Base-by-base conservation (phyloP, 345 rosid genomes). In the Chamaenerion angustifolium region DNA sequence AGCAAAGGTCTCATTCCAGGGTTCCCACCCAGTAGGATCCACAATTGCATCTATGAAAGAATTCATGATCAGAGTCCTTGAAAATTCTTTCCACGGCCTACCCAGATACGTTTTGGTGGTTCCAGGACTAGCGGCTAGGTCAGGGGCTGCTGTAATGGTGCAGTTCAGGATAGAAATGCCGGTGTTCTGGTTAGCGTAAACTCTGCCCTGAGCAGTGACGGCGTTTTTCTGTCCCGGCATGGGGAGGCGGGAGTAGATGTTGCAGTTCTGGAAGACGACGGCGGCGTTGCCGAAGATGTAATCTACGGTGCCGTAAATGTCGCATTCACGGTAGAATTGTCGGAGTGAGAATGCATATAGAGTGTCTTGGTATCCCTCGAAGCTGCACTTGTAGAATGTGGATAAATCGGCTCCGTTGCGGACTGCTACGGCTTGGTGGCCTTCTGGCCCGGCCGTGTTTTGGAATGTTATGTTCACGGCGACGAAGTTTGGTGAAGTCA, bases 281-380 rank as follows among this genome's bases (percentile, higher is more conserved):
- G 94, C 96, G 0, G 94, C 98, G 43, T 90, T 90, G 9, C 98
- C 98, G 16, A 90, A 90, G 41, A 90, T 86, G 63, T 81, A 90
- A 42, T 90, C 98, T 3, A 86, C 92, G 0, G 98, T 90, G 0
- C 98, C 98, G 18, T 83, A 90, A 6, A 90, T 60, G 16, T 90
- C 92, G 15, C 98, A 90, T 48, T 81, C 94, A 8, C 95, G 68
- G 16, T 90, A 90, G 64, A 86, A 86, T 48, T 86, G 95, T 55
- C 98, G 63, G 2, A 81, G 46, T 8, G 98, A 83, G 62, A 83
- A 88, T 0, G 88, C 52, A 61, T 86, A 83, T 40, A 90, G 55
- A 0, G 98, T 83, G 63, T 90, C 98, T 66, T 86, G 98, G 54
- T 80, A 89, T 13, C 65, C 97, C 56, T 83, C 95, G 11, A 89